Base-by-base conservation (phyloP, 352 stramenopile species). In the Phytophthora sansomeana region DNA sequence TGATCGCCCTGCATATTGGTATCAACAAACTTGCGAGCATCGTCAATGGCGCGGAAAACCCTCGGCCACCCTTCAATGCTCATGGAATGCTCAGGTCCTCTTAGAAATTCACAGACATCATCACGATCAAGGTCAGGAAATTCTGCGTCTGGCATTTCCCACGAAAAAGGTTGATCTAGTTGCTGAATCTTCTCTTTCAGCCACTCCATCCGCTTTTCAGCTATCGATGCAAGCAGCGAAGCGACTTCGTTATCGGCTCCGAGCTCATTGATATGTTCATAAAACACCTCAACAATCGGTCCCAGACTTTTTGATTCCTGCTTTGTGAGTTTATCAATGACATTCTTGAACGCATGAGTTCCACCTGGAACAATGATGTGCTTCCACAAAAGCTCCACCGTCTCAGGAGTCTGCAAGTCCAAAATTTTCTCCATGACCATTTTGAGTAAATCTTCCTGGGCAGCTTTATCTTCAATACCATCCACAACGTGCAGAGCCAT, bases 141-240 rank as follows among this genome's bases (percentile, higher is more conserved):
- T 8, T 49, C 13, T 5, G 47, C 47, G 11, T 58, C 29, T 30
- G 46, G 58, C 58, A 65, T 58, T 29, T 58, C 46, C 36, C 58
- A 65, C 0, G 58, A 46, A 17, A 65, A 65, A 7, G 57, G 57
- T 29, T 39, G 48, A 10, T 50, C 44, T n/a, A 64, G 39, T 16
- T 19, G 7, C 17, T 54, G 57, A 6, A 64, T 50, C n/a, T 64
- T 39, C 8, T 50, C 24, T 7, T 69, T 52, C 26, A 63, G 17
- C 60, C 60, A 63, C 24, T 54, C 8, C 0, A 52, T 32, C 2
- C 60, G 26, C n/a, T 39, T 53, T 8, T 30, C 21, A 44, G 35
- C 50, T 5, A 68, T 19, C 3, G 38, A 35, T 39, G 24, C 14
- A 36, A 66, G n/a, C n/a, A 46, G n/a, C n/a, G 39, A 28, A 46